phyloP scores from a whole-genome alignment of 495 filamentous ascomycete species.

The Aspergillus indologenus region DNA sequence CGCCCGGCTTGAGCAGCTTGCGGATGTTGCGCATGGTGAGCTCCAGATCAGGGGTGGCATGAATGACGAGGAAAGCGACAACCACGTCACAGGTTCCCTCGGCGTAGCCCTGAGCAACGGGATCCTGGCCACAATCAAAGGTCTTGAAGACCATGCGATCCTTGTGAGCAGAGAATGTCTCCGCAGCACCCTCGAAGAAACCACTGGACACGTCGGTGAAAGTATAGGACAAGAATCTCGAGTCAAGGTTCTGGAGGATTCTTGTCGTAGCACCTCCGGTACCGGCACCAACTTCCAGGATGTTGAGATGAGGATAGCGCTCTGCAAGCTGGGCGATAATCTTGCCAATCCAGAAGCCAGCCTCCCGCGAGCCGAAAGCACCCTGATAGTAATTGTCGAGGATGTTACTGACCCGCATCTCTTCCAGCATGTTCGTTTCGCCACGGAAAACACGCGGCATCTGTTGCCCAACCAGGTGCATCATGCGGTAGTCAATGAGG shows the following conservation, averaged over 20 bases:
- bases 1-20: constrained; percentile 18
- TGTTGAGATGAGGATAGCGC: too few relatives aligned
- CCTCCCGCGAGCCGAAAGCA: too few relatives aligned
- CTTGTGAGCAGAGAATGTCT: constrained; percentile 9
- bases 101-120: constrained; percentile 14
- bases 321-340: too few relatives aligned
- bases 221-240: not conserved
- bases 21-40: constrained; percentile 13
- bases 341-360: too few relatives aligned
- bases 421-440: too few relatives aligned
- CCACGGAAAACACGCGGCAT: too few relatives aligned
- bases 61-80: constrained; percentile 18
- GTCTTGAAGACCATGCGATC: constrained; percentile 35
- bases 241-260: not conserved
- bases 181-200: constrained; percentile 34
- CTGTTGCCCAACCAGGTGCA: too few relatives aligned
- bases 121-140: constrained; percentile 15
- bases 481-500: too few relatives aligned
- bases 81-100: constrained; percentile 16
- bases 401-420: too few relatives aligned
- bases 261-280: not conserved
- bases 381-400: too few relatives aligned
- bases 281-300: too few relatives aligned
- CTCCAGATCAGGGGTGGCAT: constrained; percentile 19
- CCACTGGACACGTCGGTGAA: constrained; percentile 1